Conservation (phyloP, 106 monocot genomes). For the Xerophyta viscosa region DNA sequence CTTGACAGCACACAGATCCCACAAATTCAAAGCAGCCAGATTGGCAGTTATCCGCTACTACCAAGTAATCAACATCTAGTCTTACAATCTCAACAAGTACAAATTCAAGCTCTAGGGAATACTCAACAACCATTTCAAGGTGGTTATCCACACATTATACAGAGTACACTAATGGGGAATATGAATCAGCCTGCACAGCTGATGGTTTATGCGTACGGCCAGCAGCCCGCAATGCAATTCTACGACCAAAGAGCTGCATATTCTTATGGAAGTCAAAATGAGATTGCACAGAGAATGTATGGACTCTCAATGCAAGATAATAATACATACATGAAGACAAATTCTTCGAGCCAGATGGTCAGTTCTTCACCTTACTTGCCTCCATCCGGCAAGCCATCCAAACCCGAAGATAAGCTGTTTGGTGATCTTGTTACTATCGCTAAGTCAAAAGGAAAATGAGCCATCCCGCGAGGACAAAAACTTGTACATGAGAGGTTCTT, state of each 20-base stretch:
- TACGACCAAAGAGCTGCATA: constrained; percentile 8
- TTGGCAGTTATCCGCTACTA: background rate
- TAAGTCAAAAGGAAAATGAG: constrained; percentile 49
- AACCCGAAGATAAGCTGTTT: constrained; percentile 61
- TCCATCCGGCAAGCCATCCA: constrained; percentile 21
- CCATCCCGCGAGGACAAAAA: background rate
- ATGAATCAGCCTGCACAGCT: background rate
- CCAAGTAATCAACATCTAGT: background rate
- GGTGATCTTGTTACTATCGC: constrained; percentile 72
- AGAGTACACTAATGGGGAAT: background rate
- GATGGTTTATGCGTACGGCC: constrained; percentile 9
- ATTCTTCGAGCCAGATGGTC: constrained; percentile 6
- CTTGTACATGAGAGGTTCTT: background rate
- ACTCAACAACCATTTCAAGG: background rate
- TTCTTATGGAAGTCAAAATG: constrained; percentile 9
- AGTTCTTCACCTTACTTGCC: constrained; percentile 8
- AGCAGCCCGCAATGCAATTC: constrained; percentile 3
- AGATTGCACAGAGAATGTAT: constrained; percentile 28
- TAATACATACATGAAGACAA: constrained; percentile 8
- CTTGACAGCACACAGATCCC: constrained; percentile 1
- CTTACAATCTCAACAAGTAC: background rate
- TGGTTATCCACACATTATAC: background rate
- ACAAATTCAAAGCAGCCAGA: constrained; percentile 10
- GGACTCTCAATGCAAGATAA: constrained; percentile 22
- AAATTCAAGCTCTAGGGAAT: background rate